Percentiles rank a stretch among this genome's conserved stretches.
Conservation (phyloP, 441 rosid species). For the Erodium moschatum region DNA sequence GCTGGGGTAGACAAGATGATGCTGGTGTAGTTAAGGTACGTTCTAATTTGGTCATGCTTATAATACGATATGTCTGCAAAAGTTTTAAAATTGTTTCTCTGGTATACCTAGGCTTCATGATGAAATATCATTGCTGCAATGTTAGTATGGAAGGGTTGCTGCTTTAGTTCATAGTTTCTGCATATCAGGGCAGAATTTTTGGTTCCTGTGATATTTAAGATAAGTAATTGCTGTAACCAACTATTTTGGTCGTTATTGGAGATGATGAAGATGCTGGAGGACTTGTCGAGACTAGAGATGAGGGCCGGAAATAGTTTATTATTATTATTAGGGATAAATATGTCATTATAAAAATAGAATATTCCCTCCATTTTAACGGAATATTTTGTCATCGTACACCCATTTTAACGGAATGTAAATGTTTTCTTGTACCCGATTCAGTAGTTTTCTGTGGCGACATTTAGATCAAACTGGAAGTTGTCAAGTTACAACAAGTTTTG, state of each 20-base stretch:
- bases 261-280: no score
- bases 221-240: neutral
- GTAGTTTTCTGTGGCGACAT: no score
- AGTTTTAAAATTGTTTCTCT: neutral
- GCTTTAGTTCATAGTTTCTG: slow-evolving; percentile 7
- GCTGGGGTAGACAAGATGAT: slow-evolving; percentile 93
- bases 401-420: no score
- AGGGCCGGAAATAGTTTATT: no score
- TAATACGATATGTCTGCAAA: neutral
- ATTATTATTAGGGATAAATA: no score
- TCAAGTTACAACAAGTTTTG: neutral
- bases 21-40: slow-evolving; percentile 90
- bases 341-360: no score
- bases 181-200: neutral
- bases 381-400: no score
- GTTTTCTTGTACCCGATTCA: no score
- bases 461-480: no score
- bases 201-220: neutral
- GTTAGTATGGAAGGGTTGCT: neutral
- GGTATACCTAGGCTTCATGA: neutral
- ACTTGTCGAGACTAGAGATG: no score
- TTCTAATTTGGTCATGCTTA: neutral
- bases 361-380: no score
- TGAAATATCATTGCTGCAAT: neutral
- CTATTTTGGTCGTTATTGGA: no score